Evolutionary conservation across 441 rosid species (phyloP), one percentile per base, ranked within the genome.

Genomic region (Jatropha multifida): DNA sequence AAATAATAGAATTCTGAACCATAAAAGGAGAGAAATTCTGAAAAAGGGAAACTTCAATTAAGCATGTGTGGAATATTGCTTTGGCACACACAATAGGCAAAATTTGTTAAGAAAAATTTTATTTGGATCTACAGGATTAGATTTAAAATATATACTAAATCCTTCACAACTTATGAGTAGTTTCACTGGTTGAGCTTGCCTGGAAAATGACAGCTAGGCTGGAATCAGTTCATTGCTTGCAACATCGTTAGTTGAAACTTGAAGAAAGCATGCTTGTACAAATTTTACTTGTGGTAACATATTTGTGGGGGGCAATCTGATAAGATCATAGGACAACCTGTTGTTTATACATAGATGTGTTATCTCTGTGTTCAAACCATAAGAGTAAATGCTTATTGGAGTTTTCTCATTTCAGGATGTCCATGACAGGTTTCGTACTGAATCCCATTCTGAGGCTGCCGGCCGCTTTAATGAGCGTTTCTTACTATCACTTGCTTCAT

Each of bases 381-480:
- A 17, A 58, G 40, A 26, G 13, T 63, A 18, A 56, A 66, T 7
- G 65, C 76, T 80, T 70, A 72, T 68, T 61, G 41, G 75, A 42
- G 67, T 65, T 75, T 84, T 65, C 74, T 85, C 73, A 73, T 86
- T 49, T 83, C 91, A 96, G 99, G 98, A 96, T 86, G 99, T 96
- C 80, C 99, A 96, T 40, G 97, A 92, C 70, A 92, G 99, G 74
- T 92, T 89, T 77, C 97, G 99, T 66, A 96, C 98, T 2, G 98
- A 96, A 82, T 92, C 99, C 54, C 99, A 96, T 81, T 87, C 91
- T 76, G 84, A 87, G 86, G 88, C 95, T 79, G 68, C 92, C 56
- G 94, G 94, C 14, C 94, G 94, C 73, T 96, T 96, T 77, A 96
- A 96, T 81, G 98, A 94, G 60, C 94, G 98, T 26, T 96, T 96